A percentile compares a stretch with the other conserved stretches of the same genome.
Conservation (phyloP, 805 yeast genomes). For the Pichia nanzhaoensis region DNA sequence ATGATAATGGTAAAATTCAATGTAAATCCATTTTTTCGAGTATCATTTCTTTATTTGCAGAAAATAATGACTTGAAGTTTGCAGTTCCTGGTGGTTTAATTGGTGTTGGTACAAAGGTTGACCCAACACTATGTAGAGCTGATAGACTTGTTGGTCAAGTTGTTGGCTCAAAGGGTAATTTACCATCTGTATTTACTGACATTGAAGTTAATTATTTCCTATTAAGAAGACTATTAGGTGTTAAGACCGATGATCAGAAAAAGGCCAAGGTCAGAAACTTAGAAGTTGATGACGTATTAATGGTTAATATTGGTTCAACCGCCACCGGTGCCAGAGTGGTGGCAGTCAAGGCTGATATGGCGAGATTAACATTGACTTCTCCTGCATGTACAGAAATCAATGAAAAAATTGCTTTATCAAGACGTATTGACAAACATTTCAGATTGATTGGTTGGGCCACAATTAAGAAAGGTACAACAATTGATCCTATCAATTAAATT, state of each 20-base stretch:
- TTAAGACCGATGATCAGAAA: constrained; percentile 94
- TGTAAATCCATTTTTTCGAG: constrained; percentile 94
- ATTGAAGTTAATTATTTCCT: constrained; percentile 96
- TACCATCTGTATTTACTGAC: constrained; percentile 95
- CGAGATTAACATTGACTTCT: constrained; percentile 89
- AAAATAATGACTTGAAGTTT: constrained; percentile 93
- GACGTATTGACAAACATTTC: constrained; percentile 99
- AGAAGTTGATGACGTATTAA: constrained; percentile 89
- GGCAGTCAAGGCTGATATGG: constrained; percentile 98
- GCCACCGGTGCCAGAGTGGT: constrained; percentile 99
- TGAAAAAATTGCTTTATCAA: constrained; percentile 96
- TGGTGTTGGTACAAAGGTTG: constrained; percentile 99
- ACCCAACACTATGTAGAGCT: constrained; percentile 98
- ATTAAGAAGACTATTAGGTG: constrained; percentile 95
- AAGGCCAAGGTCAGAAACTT: constrained; percentile 95
- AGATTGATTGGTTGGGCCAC: constrained; percentile 99
- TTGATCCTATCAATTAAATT: constrained; percentile 59
- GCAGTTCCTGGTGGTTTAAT: constrained; percentile 99
- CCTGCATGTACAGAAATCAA: constrained; percentile 99
- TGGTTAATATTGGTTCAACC: constrained; percentile 99
- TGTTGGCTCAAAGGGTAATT: constrained; percentile 93
- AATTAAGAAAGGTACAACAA: constrained; percentile 85
- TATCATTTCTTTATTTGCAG: constrained; percentile 92
- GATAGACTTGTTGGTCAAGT: constrained; percentile 99
- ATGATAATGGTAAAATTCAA: constrained; percentile 79